Evolutionary conservation across 768 basidiomycete species (phyloP).

Genomic region (Pleurotus cornucopiae): DNA sequence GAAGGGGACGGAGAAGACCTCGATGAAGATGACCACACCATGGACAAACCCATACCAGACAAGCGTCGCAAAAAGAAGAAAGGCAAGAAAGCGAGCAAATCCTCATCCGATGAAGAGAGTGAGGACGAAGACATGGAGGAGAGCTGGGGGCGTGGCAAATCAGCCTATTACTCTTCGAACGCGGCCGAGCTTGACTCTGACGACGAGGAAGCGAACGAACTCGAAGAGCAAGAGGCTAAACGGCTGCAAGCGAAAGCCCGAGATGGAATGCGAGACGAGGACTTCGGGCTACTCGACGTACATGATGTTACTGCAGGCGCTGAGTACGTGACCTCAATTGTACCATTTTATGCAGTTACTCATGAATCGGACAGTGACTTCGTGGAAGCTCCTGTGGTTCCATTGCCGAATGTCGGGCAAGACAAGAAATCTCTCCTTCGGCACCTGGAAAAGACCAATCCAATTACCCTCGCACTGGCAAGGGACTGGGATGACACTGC

Average conservation of each 20-base stretch:
- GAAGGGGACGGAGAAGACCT: slow-evolving; percentile 28
- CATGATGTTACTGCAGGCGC: slow-evolving; percentile 30
- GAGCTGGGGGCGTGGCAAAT: slow-evolving; percentile 78
- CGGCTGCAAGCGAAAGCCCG: slow-evolving; percentile 73
- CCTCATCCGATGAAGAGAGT: slow-evolving; percentile 20
- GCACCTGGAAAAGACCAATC: slow-evolving; percentile 69
- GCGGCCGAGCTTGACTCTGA: slow-evolving; percentile 77
- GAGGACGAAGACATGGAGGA: slow-evolving; percentile 40
- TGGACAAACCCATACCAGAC: slow-evolving; percentile 18
- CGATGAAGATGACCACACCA: slow-evolving; percentile 27
- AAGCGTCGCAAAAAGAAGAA: slow-evolving; percentile 16
- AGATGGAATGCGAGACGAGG: slow-evolving; percentile 68
- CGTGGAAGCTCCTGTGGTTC: slow-evolving; percentile 32
- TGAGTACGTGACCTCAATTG: slow-evolving; percentile 26
- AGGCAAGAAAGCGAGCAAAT: slow-evolving; percentile 17
- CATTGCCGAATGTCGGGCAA: slow-evolving; percentile 29
- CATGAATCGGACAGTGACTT: slow-evolving; percentile 26
- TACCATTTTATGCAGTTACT: neutral
- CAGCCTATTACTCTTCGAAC: slow-evolving; percentile 85
- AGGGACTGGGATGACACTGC: slow-evolving; percentile 81
- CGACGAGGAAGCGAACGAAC: slow-evolving; percentile 83
- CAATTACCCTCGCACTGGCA: slow-evolving; percentile 76
- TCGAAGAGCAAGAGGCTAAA: slow-evolving; percentile 86
- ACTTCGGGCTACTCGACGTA: slow-evolving; percentile 77
- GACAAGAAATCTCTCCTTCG: slow-evolving; percentile 61